These are phyloP conservation scores for Gomphus bonarii DNA, from an alignment of 1,284 basidiomycete species.

Conservation along the genomic window DNA sequence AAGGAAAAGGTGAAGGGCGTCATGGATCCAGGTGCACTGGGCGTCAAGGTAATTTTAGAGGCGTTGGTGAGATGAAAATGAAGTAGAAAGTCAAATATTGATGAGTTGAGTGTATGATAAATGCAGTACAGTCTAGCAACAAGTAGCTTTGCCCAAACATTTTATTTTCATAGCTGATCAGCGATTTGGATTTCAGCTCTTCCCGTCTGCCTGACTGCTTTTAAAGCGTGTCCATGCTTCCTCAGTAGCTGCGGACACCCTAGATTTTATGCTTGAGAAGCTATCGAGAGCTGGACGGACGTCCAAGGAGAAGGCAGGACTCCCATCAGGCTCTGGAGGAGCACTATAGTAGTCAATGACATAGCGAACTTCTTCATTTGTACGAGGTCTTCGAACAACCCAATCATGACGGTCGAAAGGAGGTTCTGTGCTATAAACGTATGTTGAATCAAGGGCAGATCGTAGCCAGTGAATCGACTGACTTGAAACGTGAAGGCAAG, in stretches of 20 bases:
- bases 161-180: not conserved
- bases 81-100: not conserved
- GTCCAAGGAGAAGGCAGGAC: conserved; percentile 86
- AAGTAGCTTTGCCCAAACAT: not conserved
- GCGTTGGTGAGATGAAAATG: conserved; percentile 25
- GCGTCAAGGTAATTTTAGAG: conserved; percentile 71
- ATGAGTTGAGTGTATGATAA: not conserved
- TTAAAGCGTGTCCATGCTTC: conserved; percentile 49
- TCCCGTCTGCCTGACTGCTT: conserved; percentile 3
- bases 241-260: conserved; percentile 61
- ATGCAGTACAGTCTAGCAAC: not conserved
- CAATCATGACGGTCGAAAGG: conserved; percentile 99
- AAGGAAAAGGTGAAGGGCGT: conserved; percentile 61
- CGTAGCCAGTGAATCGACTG: conserved; percentile 20
- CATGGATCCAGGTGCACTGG: conserved; percentile 88
- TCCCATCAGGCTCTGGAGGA: conserved; percentile 74
- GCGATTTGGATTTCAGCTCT: not conserved
- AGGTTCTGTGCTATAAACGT: conserved; percentile 57
- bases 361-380: conserved; percentile 77
- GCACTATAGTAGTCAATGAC: conserved; percentile 96
- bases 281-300: conserved; percentile 85
- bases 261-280: conserved; percentile 59
- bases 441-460: conserved; percentile 1
- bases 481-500: conserved; percentile 86
- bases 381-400: conserved; percentile 73